A percentile compares a stretch with the other conserved stretches of the same genome.
Conservation (phyloP, 2,329 filamentous ascomycete species). For the Sclerotinia minor region DNA sequence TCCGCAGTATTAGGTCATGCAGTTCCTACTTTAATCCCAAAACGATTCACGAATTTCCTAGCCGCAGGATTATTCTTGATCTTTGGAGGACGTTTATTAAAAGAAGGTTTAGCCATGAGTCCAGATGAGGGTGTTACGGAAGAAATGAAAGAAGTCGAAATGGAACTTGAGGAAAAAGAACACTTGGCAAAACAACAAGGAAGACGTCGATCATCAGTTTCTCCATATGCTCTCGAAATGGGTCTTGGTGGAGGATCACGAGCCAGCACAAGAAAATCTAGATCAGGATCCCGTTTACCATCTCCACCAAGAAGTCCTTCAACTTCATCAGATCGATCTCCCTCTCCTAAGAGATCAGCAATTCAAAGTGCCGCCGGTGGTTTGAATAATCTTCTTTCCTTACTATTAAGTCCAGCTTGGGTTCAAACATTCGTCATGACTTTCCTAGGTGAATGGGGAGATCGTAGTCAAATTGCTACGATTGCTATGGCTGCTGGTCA, state of each 20-base stretch:
- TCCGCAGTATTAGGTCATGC: conserved; percentile 92
- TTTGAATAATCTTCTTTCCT: conserved; percentile 79
- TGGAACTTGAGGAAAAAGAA: conserved; percentile 92
- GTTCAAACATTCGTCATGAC: conserved; percentile 99
- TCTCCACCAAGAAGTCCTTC: conserved; percentile 79
- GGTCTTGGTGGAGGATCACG: conserved; percentile 58
- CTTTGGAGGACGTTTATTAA: conserved; percentile 81
- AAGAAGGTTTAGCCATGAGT: conserved; percentile 86
- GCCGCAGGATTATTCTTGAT: conserved; percentile 84
- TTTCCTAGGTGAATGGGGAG: conserved; percentile 97
- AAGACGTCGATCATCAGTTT: conserved; percentile 65
- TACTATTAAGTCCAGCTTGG: conserved; percentile 93
- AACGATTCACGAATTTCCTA: conserved; percentile 84
- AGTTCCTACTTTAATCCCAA: conserved; percentile 84
- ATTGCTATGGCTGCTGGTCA: conserved; percentile 98
- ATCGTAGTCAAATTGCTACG: conserved; percentile 95
- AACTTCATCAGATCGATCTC: conserved; percentile 63
- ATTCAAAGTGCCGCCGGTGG: conserved; percentile 57
- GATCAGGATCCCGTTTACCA: conserved; percentile 74
- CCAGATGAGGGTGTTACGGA: conserved; percentile 89
- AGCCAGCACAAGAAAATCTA: conserved; percentile 64
- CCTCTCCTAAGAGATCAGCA: conserved; percentile 44
- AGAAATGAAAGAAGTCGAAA: conserved; percentile 96
- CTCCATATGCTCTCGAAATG: conserved; percentile 77
- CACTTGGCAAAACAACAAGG: conserved; percentile 67